Conservation (phyloP, 805 yeast genomes). For the Tetrapisispora taiwanensis region DNA sequence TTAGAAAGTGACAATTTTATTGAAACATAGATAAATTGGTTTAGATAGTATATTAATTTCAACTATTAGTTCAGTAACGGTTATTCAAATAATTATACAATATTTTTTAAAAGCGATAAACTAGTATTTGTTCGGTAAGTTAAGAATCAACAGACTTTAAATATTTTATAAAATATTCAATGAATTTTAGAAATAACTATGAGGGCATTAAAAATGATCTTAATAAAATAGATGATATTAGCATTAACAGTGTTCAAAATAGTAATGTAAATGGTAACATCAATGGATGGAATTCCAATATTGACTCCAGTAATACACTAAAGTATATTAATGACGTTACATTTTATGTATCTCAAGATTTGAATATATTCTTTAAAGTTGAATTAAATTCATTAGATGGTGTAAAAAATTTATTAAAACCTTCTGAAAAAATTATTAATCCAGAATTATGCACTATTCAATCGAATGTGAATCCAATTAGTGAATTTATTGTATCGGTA, state of each 20-base stretch:
- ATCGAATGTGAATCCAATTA: conserved; percentile 30
- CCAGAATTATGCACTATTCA: conserved; percentile 36
- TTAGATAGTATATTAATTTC: too few species aligned
- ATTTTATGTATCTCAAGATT: conserved; percentile 48
- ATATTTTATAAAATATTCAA: too few species aligned
- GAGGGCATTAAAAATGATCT: background rate
- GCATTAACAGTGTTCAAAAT: background rate
- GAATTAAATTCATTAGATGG: conserved; percentile 43
- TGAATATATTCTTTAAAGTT: conserved; percentile 39
- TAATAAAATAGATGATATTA: too few species aligned
- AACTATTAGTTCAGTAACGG: too few species aligned
- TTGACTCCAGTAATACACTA: background rate
- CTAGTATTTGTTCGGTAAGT: too few species aligned
- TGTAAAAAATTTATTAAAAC: conserved; percentile 30
- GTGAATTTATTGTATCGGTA: conserved; percentile 36
- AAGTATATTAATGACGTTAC: conserved; percentile 33
- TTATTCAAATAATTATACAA: too few species aligned
- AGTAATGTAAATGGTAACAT: too few species aligned
- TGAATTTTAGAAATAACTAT: too few species aligned
- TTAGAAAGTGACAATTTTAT: too few species aligned
- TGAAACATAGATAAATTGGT: too few species aligned
- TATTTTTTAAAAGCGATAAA: too few species aligned
- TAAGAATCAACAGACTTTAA: too few species aligned
- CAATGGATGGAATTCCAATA: background rate
- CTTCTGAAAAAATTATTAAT: conserved; percentile 37